phyloP scores from a whole-genome alignment of 352 stramenopile genomes.

The Blastocystis sp. region DNA sequence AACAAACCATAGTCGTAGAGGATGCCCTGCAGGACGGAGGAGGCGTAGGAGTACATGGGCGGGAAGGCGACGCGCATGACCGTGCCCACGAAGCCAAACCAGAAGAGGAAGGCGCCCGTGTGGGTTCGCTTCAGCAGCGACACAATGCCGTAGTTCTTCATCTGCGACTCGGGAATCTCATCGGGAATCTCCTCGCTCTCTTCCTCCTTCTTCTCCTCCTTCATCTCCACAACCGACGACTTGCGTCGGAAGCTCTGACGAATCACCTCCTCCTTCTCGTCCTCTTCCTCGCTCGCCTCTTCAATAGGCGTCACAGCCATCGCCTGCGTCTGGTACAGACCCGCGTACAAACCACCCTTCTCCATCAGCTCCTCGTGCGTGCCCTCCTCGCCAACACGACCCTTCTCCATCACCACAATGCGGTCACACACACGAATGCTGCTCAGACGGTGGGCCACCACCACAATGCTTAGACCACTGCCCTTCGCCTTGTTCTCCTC shows the following conservation, averaged over 20 bases:
- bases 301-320: neutral
- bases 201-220: constrained; percentile 9
- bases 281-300: neutral
- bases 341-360: constrained; percentile 76
- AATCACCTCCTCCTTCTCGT: neutral
- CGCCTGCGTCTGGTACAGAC: constrained; percentile 74
- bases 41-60: constrained; percentile 7
- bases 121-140: neutral
- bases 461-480: constrained; percentile 63
- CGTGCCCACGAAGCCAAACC: constrained; percentile 21
- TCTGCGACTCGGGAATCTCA: constrained; percentile 5
- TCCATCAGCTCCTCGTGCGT: constrained; percentile 86
- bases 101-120: neutral
- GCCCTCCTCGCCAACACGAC: constrained; percentile 84
- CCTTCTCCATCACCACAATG: constrained; percentile 88
- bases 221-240: too few species aligned
- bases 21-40: neutral
- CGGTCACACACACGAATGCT: constrained; percentile 85
- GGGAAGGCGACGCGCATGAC: neutral
- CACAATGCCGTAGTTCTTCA: neutral
- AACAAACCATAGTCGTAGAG: neutral
- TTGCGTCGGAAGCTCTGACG: too few species aligned
- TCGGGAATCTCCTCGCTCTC: neutral
- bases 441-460: constrained; percentile 76
- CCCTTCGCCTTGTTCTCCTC: neutral